These are phyloP conservation scores for Sapria himalayana DNA, from an alignment of 345 rosid species.

Conservation along the genomic window DNA sequence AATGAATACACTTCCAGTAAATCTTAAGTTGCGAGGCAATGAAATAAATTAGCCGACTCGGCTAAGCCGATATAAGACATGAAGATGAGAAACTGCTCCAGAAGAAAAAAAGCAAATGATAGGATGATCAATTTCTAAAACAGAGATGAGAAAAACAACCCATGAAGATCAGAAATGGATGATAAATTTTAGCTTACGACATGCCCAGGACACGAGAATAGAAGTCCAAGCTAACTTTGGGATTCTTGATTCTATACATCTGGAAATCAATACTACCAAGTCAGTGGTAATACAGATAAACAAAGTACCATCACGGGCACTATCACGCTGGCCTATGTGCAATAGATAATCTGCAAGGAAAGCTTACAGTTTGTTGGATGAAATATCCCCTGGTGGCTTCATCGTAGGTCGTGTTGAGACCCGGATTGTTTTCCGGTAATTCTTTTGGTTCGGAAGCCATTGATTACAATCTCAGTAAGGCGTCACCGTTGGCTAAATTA, in stretches of 20 bases:
- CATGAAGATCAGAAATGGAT: neutral
- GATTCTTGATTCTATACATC: slow-evolving; percentile 95
- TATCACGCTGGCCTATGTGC: neutral
- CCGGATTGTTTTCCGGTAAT: slow-evolving; percentile 64
- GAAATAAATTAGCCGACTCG: no score
- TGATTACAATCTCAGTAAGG: slow-evolving; percentile 24
- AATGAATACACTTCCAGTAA: no score
- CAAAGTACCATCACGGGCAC: neutral
- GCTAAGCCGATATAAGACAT: slow-evolving; percentile 2
- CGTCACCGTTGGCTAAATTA: no score
- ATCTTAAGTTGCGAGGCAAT: no score
- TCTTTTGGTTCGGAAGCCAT: slow-evolving; percentile 62
- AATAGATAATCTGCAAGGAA: neutral
- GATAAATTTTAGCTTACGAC: slow-evolving; percentile 42
- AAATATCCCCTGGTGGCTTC: slow-evolving; percentile 65
- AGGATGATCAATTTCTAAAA: neutral
- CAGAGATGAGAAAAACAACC: neutral
- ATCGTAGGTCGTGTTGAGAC: slow-evolving; percentile 34
- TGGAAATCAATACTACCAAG: slow-evolving; percentile 11
- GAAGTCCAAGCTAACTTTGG: slow-evolving; percentile 69
- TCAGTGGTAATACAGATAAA: neutral
- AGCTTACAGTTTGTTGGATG: slow-evolving; percentile 76
- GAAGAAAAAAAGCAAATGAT: neutral
- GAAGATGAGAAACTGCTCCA: neutral
- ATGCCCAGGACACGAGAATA: slow-evolving; percentile 85